Percentiles rank a stretch among this genome's conserved stretches.
These are phyloP conservation scores for Trichoderma brevicompactum DNA, from an alignment of 2,329 filamentous ascomycete species.

Conservation along the genomic window DNA sequence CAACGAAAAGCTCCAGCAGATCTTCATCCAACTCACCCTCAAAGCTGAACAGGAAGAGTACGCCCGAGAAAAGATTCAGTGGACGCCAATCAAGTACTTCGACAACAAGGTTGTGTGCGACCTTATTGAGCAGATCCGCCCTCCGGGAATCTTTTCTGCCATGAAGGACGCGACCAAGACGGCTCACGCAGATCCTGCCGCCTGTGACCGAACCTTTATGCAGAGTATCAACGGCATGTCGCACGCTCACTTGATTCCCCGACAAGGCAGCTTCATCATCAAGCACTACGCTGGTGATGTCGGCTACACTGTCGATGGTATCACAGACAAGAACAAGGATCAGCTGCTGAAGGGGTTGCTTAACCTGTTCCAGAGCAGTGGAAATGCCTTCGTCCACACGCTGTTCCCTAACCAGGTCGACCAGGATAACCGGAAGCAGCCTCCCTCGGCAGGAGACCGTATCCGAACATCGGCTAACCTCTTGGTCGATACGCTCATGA, in stretches of 20 bases:
- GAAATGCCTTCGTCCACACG: conserved; percentile 83
- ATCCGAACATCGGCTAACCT: conserved; percentile 95
- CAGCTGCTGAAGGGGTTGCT: conserved; percentile 92
- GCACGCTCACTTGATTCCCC: conserved; percentile 86
- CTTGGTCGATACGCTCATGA: conserved; percentile 93
- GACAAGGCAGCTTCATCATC: conserved; percentile 96
- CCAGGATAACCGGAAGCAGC: conserved; percentile 91
- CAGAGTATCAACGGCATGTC: conserved; percentile 89
- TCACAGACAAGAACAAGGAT: conserved; percentile 99
- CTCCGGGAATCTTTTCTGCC: conserved; percentile 90
- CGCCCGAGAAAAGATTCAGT: conserved; percentile 91
- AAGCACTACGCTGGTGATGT: conserved; percentile 99
- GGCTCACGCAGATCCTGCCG: conserved; percentile 92
- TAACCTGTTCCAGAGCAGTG: conserved; percentile 80
- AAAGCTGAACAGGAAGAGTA: conserved; percentile 99
- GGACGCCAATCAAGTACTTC: conserved; percentile 99
- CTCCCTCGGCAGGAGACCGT: conserved; percentile 93
- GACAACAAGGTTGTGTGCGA: conserved; percentile 99
- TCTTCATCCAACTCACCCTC: conserved; percentile 96
- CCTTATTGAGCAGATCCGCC: conserved; percentile 88
- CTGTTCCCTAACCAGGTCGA: conserved; percentile 93
- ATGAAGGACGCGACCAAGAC: conserved; percentile 98
- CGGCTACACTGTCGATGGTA: conserved; percentile 89
- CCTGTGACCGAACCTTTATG: conserved; percentile 95
- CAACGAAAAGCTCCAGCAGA: conserved; percentile 98